phyloP scores from a whole-genome alignment of 352 stramenopile genomes.

The Phytophthora kernoviae region DNA sequence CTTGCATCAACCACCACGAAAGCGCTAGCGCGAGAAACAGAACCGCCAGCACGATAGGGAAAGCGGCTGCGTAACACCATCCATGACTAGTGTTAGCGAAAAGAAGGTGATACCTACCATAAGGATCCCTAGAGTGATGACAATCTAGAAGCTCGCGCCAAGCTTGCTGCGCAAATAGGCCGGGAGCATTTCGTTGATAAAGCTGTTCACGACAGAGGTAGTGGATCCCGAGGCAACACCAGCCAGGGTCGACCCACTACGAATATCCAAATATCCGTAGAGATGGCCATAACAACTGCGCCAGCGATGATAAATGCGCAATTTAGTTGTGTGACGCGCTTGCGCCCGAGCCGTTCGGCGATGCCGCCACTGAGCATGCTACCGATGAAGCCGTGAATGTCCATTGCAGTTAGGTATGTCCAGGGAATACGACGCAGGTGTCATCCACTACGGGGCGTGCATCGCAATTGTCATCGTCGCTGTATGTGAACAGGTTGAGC shows the following conservation, averaged over 20 bases:
- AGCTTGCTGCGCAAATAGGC: constrained; percentile 43
- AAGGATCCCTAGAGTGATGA: constrained; percentile 49
- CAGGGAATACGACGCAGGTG: constrained; percentile 37
- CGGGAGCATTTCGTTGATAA: constrained; percentile 56
- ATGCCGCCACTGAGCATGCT: constrained; percentile 51
- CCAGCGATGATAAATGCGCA: constrained; percentile 54
- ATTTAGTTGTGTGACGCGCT: constrained; percentile 38
- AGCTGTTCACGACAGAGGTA: constrained; percentile 40
- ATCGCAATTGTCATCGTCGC: constrained; percentile 49
- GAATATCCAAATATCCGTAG: constrained; percentile 38
- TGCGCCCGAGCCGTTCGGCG: constrained; percentile 48
- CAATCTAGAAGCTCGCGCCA: constrained; percentile 50
- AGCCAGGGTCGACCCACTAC: constrained; percentile 49
- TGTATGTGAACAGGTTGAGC: constrained; percentile 47
- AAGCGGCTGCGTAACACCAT: constrained; percentile 60
- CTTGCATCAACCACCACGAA: constrained; percentile 47
- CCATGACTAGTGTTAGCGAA: constrained; percentile 48
- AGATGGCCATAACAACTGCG: constrained; percentile 31
- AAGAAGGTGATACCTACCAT: constrained; percentile 55
- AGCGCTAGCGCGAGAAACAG: constrained; percentile 42
- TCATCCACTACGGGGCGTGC: constrained; percentile 40
- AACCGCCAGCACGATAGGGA: constrained; percentile 41
- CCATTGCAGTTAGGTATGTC: constrained; percentile 48
- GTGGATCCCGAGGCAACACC: constrained; percentile 48
- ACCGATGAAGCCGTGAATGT: constrained; percentile 40